Conservation (phyloP, 306 rosid species). For the Citrullus mucosospermus region DNA sequence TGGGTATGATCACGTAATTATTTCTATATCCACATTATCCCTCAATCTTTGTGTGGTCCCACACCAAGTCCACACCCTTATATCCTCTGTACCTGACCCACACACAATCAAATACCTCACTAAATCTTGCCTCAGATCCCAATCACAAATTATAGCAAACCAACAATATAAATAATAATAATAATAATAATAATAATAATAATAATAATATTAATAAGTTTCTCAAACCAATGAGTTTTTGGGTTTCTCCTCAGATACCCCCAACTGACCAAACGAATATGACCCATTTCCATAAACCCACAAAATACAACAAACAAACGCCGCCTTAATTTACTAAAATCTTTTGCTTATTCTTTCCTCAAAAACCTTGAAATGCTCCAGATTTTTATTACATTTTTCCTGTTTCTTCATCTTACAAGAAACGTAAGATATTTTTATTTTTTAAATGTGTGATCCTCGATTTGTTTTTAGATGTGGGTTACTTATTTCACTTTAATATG, state of each 20-base stretch:
- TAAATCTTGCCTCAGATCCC: background rate
- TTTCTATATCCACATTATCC: background rate
- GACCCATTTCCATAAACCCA: background rate
- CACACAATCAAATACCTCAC: background rate
- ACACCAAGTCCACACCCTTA: background rate
- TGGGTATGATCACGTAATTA: slow-evolving; percentile 2
- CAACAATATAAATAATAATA: no score
- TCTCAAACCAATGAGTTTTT: background rate
- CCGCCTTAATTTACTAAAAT: background rate
- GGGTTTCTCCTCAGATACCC: background rate
- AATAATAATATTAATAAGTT: no score
- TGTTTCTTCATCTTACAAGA: no score
- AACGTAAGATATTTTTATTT: no score
- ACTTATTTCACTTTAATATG: no score
- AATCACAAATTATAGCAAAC: background rate
- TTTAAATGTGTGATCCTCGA: no score
- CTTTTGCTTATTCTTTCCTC: background rate
- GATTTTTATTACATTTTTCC: no score
- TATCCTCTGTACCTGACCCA: background rate
- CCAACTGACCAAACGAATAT: background rate
- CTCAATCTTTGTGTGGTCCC: background rate
- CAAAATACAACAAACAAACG: background rate
- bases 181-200: no score
- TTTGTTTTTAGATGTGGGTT: no score
- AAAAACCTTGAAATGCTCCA: no score